Base-by-base conservation (phyloP, 495 filamentous ascomycete genomes). In the Neurospora sp. region DNA sequence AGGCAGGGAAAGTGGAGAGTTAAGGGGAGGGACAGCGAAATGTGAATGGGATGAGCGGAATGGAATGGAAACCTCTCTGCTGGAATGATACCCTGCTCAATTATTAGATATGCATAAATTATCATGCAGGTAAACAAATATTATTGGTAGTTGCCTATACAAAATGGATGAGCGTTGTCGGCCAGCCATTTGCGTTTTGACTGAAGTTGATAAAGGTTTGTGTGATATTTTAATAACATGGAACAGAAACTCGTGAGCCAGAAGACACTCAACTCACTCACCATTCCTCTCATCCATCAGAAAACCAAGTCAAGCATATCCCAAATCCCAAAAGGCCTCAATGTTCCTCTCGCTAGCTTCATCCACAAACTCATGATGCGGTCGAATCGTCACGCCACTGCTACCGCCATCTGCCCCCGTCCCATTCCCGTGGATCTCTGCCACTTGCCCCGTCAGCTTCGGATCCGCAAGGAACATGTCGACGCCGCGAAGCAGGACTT, bases 311-410 rank as follows among this genome's bases (percentile, higher is more conserved):
- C 73, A 86, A 27, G 84, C 82, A 75, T 83, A 83, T 14, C 84
- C 83, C 68, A 86, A 74, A 10, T 41, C 78, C 81, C 80, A 83
- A 77, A 87, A 87, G 6, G 72, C 81, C 65, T 85, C 84, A 22
- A 89, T 75, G 73, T 89, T 88, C 71, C 78, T 80, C 69, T 75
- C 74, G 39, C 82, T 86, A 69, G 85, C 86, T 45, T 83, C 83
- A 75, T 88, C 87, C 20, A 87, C 85, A 76, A 80, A 86, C 10
- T 83, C 83, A 44, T 83, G 84, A 12, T 78, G 82, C 44, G 84
- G 80, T 0, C 85, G 81, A 39, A 87, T 76, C 4, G 85, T 88
- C 17, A 86, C 84, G n/a, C 78, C 82, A 45, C 9, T 10, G 8
- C n/a, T 3, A 20, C 8, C n/a, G 14, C 45, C 45, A 9, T 86